Percentiles rank a stretch among this genome's conserved stretches.
Evolutionary conservation across 2,329 filamentous ascomycete species (phyloP).

Genomic region (Immersiporthe knoxdaviesiana): DNA sequence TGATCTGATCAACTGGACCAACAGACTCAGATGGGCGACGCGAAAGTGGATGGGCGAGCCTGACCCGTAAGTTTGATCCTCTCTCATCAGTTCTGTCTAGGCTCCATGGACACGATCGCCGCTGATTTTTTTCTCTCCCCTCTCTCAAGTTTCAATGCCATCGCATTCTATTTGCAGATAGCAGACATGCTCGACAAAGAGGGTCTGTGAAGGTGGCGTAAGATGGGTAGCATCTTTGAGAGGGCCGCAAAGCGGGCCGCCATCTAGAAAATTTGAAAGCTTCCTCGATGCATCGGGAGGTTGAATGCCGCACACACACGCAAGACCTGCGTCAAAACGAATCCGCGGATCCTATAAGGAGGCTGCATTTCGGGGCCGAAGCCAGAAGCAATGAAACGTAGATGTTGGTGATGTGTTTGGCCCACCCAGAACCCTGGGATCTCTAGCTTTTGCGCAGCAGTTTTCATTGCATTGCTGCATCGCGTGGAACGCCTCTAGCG

Average conservation of each 20-base stretch:
- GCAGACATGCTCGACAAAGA: slow-evolving; percentile 74
- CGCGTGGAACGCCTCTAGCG: background rate
- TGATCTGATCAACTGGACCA: slow-evolving; percentile 71
- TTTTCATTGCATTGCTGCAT: background rate
- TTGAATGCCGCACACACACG: background rate
- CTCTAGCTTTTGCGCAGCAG: background rate
- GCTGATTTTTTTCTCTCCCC: no score
- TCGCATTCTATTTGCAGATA: slow-evolving; percentile 69
- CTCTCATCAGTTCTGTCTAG: background rate
- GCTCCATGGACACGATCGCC: background rate
- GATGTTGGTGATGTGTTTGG: background rate
- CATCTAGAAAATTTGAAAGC: background rate
- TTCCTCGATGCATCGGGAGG: background rate
- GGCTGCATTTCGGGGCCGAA: background rate
- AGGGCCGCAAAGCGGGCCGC: background rate
- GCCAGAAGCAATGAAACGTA: background rate
- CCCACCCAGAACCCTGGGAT: background rate
- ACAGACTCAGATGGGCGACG: slow-evolving; percentile 58
- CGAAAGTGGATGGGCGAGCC: slow-evolving; percentile 57
- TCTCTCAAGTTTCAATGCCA: slow-evolving; percentile 62
- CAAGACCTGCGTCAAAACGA: background rate
- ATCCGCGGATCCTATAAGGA: background rate
- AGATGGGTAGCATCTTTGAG: background rate
- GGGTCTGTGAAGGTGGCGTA: slow-evolving; percentile 48
- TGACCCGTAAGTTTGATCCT: slow-evolving; percentile 52